Base-by-base conservation (phyloP, 495 filamentous ascomycete species). In the Aspergillus nanangensis region DNA sequence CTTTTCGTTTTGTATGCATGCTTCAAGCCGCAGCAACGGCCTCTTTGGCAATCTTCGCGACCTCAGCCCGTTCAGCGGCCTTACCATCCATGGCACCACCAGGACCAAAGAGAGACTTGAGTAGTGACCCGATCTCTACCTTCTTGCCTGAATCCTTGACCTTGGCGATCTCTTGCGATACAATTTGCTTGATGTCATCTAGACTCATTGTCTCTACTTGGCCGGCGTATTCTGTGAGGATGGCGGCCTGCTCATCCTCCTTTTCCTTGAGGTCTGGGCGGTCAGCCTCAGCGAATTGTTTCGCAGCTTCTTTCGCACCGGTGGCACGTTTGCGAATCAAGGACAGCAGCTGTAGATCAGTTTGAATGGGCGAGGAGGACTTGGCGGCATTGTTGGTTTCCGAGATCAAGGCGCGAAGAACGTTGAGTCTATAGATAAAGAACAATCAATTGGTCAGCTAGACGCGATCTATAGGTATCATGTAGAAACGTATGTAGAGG, bases 371-470 rank as follows among this genome's bases (percentile, higher is more conserved):
- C 10, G 65, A 72, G 17, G 72, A 51, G 14, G 80, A 76, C 63
- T 84, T 86, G 35, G 75, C 72, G 8, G 77, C 67, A 49, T 82
- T 83, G 46, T 81, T 84, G 44, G 78, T 75, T 47, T 83, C 80
- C 38, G 82, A 75, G 33, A 85, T 72, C 41, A 85, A 45, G 31
- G 73, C 65, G 35, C 81, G 77, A 14, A 87, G 67, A 21, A 84
- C 80, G 51, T 78, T 76, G 11, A 78, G 52, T 48, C 75, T 79
- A 25, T 19, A 8, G 13, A n/a, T 9, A 5, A 23, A 18, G 9
- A 4, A n/a, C 22, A 35, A 10, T 14, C 4, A 40, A 8, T 21
- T 4, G 17, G 14, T 36, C 9, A 27, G 8, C 4, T 1, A 34
- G 5, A 1, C 10, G 5, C 14, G 32, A 35, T n/a, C n/a, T n/a